phyloP scores from a whole-genome alignment of 176 grass and related monocot genomes.

The Canna indica region DNA sequence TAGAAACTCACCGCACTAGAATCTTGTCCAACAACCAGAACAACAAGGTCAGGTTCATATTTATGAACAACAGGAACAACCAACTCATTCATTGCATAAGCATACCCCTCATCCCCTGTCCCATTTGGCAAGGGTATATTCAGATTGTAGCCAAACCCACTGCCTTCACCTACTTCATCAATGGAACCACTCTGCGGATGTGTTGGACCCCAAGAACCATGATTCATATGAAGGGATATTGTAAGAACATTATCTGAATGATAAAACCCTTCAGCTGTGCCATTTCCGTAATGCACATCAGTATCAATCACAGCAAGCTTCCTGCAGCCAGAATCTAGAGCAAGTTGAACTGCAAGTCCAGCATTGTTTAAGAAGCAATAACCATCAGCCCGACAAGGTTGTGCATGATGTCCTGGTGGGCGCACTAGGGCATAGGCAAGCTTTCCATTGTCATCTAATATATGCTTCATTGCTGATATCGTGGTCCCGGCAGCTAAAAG shows the following conservation, averaged over 20 bases:
- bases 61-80: conserved; percentile 57
- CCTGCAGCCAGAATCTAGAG: conserved; percentile 42
- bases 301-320: conserved; percentile 59
- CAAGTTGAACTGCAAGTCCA: conserved; percentile 56
- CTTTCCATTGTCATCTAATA: conserved; percentile 54
- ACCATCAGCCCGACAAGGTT: conserved; percentile 56
- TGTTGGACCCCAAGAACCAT: conserved; percentile 78
- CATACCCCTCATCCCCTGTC: conserved; percentile 68
- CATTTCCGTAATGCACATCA: conserved; percentile 89
- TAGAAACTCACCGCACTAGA: conserved; percentile 60
- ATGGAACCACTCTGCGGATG: conserved; percentile 52
- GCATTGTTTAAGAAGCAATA: conserved; percentile 97
- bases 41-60: conserved; percentile 62
- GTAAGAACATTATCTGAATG: conserved; percentile 42
- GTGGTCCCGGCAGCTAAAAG: conserved; percentile 68
- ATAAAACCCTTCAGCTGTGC: conserved; percentile 79
- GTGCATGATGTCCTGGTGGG: conserved; percentile 79
- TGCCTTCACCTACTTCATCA: conserved; percentile 66
- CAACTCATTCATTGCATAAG: conserved; percentile 60
- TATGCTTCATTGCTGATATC: conserved; percentile 57
- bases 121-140: conserved; percentile 96
- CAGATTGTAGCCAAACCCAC: conserved; percentile 72
- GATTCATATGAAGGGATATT: conserved; percentile 81
- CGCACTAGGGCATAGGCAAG: conserved; percentile 66
- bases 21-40: conserved; percentile 78